phyloP scores from a whole-genome alignment of 139 green algal genomes.

The Chlorella vulgaris region DNA sequence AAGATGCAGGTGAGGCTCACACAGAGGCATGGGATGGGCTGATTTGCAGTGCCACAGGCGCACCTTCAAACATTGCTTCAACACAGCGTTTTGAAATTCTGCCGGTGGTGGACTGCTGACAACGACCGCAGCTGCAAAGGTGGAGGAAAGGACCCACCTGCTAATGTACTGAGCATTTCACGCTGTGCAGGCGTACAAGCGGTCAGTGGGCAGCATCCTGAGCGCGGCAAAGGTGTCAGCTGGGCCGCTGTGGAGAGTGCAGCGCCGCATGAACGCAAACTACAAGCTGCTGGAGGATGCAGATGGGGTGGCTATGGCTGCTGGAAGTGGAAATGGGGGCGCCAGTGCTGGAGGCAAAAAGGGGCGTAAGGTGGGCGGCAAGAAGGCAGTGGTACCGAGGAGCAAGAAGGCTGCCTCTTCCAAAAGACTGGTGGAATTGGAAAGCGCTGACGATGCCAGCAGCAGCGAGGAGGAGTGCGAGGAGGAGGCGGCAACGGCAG shows the following conservation, averaged over 20 bases:
- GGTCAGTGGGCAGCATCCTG: conserved; percentile 9
- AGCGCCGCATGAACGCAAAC: conserved; percentile 28
- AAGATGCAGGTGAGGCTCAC: conserved; percentile 17
- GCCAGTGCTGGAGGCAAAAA: background rate
- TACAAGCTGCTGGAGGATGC: conserved; percentile 15
- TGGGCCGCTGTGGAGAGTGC: conserved; percentile 33
- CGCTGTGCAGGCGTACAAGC: conserved; percentile 33
- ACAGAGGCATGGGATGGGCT: too few relatives aligned
- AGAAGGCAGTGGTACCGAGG: background rate
- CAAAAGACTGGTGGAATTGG: too few relatives aligned
- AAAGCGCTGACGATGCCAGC: conserved; percentile 20
- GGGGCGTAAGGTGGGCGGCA: conserved; percentile 1
- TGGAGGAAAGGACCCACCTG: too few relatives aligned
- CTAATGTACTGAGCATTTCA: background rate
- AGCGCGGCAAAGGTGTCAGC: background rate
- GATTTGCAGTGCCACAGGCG: background rate
- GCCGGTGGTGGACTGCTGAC: too few relatives aligned
- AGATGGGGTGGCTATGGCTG: background rate
- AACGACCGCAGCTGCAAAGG: too few relatives aligned
- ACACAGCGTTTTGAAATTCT: too few relatives aligned
- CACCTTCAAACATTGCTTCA: too few relatives aligned
- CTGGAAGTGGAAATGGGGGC: background rate
- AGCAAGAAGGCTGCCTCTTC: too few relatives aligned
- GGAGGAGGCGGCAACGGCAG: background rate
- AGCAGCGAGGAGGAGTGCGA: background rate